phyloP scores from a whole-genome alignment of 768 basidiomycete species.

The Hortiboletus campestris region DNA sequence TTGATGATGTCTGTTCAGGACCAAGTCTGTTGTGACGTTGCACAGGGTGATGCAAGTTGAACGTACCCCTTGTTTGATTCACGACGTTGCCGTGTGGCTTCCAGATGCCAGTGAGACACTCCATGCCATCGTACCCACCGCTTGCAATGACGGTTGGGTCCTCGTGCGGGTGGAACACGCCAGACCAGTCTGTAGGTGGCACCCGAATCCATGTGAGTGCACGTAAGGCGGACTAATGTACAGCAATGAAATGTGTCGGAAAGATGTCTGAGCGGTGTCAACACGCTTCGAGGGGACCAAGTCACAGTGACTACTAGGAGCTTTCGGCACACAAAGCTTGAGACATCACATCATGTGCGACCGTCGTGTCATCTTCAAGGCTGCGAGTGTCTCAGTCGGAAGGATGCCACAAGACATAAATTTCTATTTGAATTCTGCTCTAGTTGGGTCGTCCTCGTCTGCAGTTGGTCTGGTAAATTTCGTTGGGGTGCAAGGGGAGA shows the following conservation, averaged over 20 bases:
- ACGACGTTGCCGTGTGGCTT: constrained; percentile 65
- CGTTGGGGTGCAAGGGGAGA: too few relatives aligned
- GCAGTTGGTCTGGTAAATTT: too few relatives aligned
- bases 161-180: constrained; percentile 42
- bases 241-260: constrained; percentile 69
- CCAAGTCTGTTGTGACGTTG: neutral
- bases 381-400: too few relatives aligned
- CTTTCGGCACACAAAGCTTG: too few relatives aligned
- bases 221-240: constrained; percentile 81
- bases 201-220: constrained; percentile 71
- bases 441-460: too few relatives aligned
- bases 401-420: too few relatives aligned
- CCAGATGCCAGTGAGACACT: constrained; percentile 73
- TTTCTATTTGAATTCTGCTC: too few relatives aligned
- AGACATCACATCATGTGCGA: too few relatives aligned
- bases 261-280: constrained; percentile 36
- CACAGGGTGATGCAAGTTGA: neutral
- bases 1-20: constrained; percentile 62
- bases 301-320: constrained; percentile 28
- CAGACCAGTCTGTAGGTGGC: constrained; percentile 53
- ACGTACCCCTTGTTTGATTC: constrained; percentile 72
- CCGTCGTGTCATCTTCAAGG: too few relatives aligned
- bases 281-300: neutral
- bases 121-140: constrained; percentile 78
- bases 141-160: constrained; percentile 75